Percentiles rank a stretch among this genome's conserved stretches.
Evolutionary conservation across 768 basidiomycete genomes (phyloP).

Genomic region (Termitomyces sp.): DNA sequence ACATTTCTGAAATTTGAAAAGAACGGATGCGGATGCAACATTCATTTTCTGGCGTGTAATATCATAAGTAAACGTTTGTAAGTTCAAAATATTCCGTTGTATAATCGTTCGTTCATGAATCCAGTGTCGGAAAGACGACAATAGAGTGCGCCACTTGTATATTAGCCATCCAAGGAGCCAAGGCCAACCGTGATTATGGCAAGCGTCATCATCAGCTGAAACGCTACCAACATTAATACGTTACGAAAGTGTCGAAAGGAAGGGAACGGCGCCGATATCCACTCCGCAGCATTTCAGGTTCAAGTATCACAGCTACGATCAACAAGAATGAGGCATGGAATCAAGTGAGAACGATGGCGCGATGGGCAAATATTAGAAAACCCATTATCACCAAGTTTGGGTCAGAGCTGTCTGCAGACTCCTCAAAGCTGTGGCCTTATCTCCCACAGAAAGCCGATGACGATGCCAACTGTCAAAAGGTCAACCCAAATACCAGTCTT

Average conservation of each 20-base stretch:
- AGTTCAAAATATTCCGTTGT: no score
- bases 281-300: neutral
- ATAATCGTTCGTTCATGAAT: no score
- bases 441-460: neutral
- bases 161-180: neutral
- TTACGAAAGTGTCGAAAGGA: neutral
- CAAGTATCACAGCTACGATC: neutral
- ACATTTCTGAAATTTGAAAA: no score
- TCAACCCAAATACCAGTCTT: neutral
- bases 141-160: neutral
- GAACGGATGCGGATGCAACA: no score
- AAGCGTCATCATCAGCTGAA: neutral
- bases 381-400: neutral
- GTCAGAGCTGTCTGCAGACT: neutral
- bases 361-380: neutral
- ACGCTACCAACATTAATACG: neutral
- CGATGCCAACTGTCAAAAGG: neutral
- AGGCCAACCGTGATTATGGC: neutral
- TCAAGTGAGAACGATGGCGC: neutral
- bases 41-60: no score
- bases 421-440: neutral
- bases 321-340: neutral
- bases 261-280: neutral
- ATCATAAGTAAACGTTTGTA: no score
- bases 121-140: no score